Conservation (phyloP, 495 filamentous ascomycete species). For the Aspergillus heteromorphus region DNA sequence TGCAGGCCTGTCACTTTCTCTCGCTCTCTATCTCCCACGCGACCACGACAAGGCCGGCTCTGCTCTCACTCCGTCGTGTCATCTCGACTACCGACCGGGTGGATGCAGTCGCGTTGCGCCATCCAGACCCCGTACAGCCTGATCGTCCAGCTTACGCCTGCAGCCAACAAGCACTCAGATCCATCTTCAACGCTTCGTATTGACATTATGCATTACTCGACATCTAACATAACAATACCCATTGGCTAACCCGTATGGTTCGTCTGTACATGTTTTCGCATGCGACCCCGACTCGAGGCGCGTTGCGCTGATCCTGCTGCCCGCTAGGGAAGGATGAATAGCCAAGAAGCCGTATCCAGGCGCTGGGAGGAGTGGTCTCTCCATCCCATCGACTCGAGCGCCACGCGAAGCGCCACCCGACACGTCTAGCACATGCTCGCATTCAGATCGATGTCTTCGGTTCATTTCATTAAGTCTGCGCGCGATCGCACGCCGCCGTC, state of each 20-base stretch:
- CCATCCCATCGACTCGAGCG: background rate
- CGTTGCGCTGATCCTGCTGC: background rate
- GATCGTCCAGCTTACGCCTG: background rate
- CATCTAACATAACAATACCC: slow-evolving; percentile 7
- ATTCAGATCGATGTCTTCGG: slow-evolving; percentile 9
- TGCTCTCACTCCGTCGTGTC: background rate
- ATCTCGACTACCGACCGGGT: background rate
- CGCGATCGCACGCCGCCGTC: slow-evolving; percentile 3
- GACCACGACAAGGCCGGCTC: background rate
- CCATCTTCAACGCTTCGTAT: slow-evolving; percentile 9
- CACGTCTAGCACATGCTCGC: slow-evolving; percentile 8
- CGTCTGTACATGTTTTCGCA: slow-evolving; percentile 3
- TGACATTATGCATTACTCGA: slow-evolving; percentile 20
- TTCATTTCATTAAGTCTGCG: slow-evolving; percentile 18
- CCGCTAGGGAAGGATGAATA: background rate
- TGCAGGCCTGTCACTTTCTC: too few relatives aligned
- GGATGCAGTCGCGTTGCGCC: too few relatives aligned
- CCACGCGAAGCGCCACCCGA: background rate
- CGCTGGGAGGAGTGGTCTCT: background rate
- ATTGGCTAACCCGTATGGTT: background rate
- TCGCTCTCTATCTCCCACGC: too few relatives aligned
- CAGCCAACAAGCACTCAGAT: background rate
- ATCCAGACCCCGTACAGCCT: background rate
- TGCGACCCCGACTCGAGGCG: background rate
- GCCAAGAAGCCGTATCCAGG: background rate